Base-by-base conservation (phyloP, 345 rosid species). In the Chamaenerion angustifolium region DNA sequence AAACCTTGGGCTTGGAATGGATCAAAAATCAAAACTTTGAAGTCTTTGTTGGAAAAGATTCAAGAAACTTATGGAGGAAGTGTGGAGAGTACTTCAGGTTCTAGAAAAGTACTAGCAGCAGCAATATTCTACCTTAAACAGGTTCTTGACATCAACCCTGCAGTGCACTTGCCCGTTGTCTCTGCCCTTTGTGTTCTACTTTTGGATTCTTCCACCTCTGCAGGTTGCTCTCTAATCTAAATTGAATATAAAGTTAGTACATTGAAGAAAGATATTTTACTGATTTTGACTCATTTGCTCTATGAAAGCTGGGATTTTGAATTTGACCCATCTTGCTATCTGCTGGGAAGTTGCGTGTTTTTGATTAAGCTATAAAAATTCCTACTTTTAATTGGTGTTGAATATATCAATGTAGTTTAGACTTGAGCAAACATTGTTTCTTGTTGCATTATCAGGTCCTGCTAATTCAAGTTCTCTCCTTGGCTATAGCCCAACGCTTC, bases 141-240 rank as follows among this genome's bases (percentile, higher is more conserved):
- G 64, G 67, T 64, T 71, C 70, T 76, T 46, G 73, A 80, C 23
- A 57, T 54, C 53, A 59, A 65, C 47, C 68, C 71, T 55, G 42
- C 52, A 51, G 58, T 66, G 63, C 73, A 79, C 49, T 66, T 94
- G 42, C 83, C 98, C 42, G 82, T 63, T 62, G 71, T 74, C 25
- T 75, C 71, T 68, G 83, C 95, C 51, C 79, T 90, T 25, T 70
- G 78, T 64, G 62, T 83, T 64, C 64, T 79, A 42, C 66, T 72
- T 16, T 64, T 43, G 35, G 66, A 62, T 67, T 50, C 57, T 59
- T 52, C 73, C 43, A 60, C 54, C 18, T 40, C 31, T 54, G 57
- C 67, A 45, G 92, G 94, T 83, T 68, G 60, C 56, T 50, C 54
- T 25, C 49, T 54, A 55, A n/a, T 6, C 25, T 4, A 10, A 25